Evolutionary conservation across 495 filamentous ascomycete species (phyloP).

Genomic region (Hypoxylon rickii): DNA sequence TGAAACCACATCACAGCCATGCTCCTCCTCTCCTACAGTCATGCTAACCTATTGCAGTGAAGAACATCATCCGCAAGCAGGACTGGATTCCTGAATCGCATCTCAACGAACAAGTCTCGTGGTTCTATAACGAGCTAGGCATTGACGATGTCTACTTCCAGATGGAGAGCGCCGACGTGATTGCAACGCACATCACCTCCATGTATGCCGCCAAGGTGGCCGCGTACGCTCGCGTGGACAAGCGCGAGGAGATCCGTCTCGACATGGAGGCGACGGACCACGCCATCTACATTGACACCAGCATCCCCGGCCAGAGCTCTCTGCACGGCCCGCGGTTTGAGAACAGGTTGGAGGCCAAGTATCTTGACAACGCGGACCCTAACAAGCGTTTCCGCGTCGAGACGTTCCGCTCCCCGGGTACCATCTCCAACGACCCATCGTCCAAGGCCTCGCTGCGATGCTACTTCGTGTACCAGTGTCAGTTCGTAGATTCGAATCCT

Average conservation of each 20-base stretch:
- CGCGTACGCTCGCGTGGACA: constrained; percentile 90
- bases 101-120: constrained; percentile 80
- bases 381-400: constrained; percentile 81
- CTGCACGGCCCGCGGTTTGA: constrained; percentile 85
- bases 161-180: constrained; percentile 82
- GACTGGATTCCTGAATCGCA: constrained; percentile 86
- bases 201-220: constrained; percentile 97
- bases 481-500: constrained; percentile 77
- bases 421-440: constrained; percentile 52
- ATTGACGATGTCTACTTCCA: constrained; percentile 99
- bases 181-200: constrained; percentile 91
- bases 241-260: constrained; percentile 86
- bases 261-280: constrained; percentile 96
- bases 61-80: constrained; percentile 45
- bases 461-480: constrained; percentile 97
- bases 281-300: constrained; percentile 98
- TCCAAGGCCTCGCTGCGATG: constrained; percentile 84
- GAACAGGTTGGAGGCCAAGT: constrained; percentile 91
- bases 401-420: constrained; percentile 90
- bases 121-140: constrained; percentile 97
- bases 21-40: too few species aligned
- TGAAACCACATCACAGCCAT: background rate
- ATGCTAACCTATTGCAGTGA: constrained; percentile 44
- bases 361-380: constrained; percentile 74
- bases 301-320: constrained; percentile 77